phyloP scores from a whole-genome alignment of 139 green algal genomes.

The Yamagishiella unicocca region DNA sequence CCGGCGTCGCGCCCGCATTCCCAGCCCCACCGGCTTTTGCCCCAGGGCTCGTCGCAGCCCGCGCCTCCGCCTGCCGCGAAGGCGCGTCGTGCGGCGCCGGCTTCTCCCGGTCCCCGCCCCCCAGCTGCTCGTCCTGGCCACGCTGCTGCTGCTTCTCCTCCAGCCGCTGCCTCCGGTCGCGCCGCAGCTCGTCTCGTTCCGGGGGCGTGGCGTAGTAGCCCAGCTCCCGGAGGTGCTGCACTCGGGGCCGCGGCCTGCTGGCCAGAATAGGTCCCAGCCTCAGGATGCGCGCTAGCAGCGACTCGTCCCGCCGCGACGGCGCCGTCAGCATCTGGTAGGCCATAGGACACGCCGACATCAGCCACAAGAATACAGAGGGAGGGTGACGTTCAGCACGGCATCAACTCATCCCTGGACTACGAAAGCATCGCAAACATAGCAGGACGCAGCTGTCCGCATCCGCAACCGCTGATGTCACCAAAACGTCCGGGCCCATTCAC shows the following conservation, averaged over 20 bases:
- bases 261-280: conserved; percentile 43
- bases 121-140: background rate
- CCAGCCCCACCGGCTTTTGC: background rate
- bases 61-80: background rate
- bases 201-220: conserved; percentile 6
- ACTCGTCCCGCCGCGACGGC: conserved; percentile 42
- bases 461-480: no score
- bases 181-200: background rate
- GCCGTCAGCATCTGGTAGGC: conserved; percentile 59
- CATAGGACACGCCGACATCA: no score
- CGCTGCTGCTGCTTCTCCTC: background rate
- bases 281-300: conserved; percentile 54
- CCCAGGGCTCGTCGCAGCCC: no score
- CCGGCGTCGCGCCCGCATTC: background rate
- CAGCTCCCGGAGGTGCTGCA: background rate
- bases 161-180: no score
- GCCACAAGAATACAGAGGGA: background rate
- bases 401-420: no score
- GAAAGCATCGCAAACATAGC: no score
- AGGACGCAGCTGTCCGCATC: no score
- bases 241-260: background rate
- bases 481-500: no score
- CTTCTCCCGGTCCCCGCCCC: background rate
- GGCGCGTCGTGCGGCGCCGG: background rate
- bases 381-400: no score